A percentile compares a stretch with the other conserved stretches of the same genome.
phyloP scores from a whole-genome alignment of 495 filamentous ascomycete genomes.

The Aspergillus avenaceus region DNA sequence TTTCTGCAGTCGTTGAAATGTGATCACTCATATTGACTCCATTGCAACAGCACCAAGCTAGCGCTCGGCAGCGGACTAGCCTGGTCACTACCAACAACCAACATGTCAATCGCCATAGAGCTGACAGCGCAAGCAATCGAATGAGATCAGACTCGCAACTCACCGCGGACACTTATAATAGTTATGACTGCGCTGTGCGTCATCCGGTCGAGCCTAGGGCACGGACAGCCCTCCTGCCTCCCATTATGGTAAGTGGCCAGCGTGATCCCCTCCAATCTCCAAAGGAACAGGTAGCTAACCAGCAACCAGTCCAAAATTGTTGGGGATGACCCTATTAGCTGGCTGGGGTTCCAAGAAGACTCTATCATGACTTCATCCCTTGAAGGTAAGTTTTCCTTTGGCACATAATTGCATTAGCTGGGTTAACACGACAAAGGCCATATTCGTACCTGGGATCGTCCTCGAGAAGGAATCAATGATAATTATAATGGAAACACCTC shows the following conservation, averaged over 20 bases:
- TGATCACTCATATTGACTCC: neutral
- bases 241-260: conserved; percentile 67
- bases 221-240: conserved; percentile 82
- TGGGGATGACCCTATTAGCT: conserved; percentile 81
- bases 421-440: conserved; percentile 55
- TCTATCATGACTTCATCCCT: conserved; percentile 88
- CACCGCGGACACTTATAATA: conserved; percentile 48
- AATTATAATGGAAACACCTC: conserved; percentile 18
- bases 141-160: conserved; percentile 63
- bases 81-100: conserved; percentile 47
- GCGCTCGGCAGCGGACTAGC: conserved; percentile 35
- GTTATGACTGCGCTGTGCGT: conserved; percentile 47
- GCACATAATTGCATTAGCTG: neutral
- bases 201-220: conserved; percentile 80
- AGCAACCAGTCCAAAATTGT: conserved; percentile 68
- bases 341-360: conserved; percentile 87
- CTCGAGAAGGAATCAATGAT: conserved; percentile 52
- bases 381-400: conserved; percentile 56
- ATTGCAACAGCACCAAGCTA: conserved; percentile 41
- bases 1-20: neutral
- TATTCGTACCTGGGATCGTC: conserved; percentile 82
- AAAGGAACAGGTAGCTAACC: conserved; percentile 2
- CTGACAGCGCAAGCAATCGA: conserved; percentile 56
- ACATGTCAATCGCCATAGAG: conserved; percentile 66
- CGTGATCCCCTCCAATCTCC: neutral